Evolutionary conservation across 164 flowering plant species (phyloP).

Genomic region (Brasenia schreberi): DNA sequence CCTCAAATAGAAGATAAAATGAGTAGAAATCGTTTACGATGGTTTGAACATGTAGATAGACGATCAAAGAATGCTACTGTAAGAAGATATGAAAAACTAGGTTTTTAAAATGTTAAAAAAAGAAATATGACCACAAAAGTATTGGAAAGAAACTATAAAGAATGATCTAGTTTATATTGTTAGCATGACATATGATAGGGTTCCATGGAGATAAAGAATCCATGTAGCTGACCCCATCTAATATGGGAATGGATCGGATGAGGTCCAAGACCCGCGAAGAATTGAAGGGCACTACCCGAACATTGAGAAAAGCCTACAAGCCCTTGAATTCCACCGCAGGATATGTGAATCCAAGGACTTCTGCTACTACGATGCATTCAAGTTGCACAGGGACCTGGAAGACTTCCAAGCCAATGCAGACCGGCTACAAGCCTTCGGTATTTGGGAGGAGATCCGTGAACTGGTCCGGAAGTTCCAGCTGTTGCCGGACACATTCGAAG

Average conservation of each 20-base stretch:
- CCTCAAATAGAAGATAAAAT: no score
- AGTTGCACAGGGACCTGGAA: constrained; percentile 20
- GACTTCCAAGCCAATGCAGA: constrained; percentile 58
- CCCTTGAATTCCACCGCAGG: constrained; percentile 27
- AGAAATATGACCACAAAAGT: no score
- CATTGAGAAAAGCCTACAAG: constrained; percentile 19
- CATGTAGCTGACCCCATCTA: no score
- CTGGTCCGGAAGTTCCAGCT: constrained; percentile 45
- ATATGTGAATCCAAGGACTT: constrained; percentile 18
- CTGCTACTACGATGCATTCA: constrained; percentile 72
- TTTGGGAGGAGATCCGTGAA: constrained; percentile 71
- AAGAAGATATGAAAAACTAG: no score
- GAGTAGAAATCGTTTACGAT: no score
- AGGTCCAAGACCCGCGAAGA: constrained; percentile 29
- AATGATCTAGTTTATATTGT: no score
- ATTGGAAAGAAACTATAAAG: no score
- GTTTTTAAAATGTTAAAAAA: no score
- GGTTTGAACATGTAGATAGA: no score
- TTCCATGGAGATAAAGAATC: no score
- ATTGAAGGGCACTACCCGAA: constrained; percentile 21
- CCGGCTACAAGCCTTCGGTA: constrained; percentile 57
- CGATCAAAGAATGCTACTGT: no score
- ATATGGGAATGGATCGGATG: constrained; percentile 37
- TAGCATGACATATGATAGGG: no score
- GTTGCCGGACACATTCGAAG: constrained; percentile 69